Base-by-base conservation (phyloP, 2,329 filamentous ascomycete genomes). In the Daldinia eschscholtzii region DNA sequence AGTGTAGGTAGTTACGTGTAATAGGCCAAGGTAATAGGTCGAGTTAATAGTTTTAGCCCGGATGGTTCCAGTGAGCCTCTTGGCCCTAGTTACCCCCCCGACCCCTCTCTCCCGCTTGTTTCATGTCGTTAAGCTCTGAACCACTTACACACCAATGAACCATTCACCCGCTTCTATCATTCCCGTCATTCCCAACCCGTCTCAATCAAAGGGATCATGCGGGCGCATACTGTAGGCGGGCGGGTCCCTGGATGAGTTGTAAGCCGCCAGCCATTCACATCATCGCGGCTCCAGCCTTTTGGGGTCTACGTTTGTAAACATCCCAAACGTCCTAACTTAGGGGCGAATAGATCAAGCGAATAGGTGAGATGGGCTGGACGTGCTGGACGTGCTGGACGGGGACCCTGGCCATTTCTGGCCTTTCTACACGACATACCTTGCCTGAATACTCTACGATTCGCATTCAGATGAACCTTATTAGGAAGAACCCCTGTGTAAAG, bases 81-180 rank as follows among this genome's bases (percentile, higher is more conserved):
- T 35, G 6, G 71, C 72, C 72, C 66, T 20, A 65, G 44, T 60
- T 60, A 23, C 20, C 20, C 20, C 2, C 61, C 72, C 65, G 72
- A 74, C 65, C 71, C 64, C 71, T 72, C 69, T 10, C 20, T 67
- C 70, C 74, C 73, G 71, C 72, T 73, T 77, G 76, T 77, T 77
- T 77, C 76, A 77, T 73, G 65, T 76, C 68, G 71, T 46, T 68
- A 50, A 68, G 59, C 67, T 67, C 66, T 64, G 61, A 62, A 61
- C 72, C 74, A 71, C 71, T 74, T 71, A 67, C 65, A 67, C 65
- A 71, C 74, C 76, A 76, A 75, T 76, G 70, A 69, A 67, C 63
- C 56, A 67, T 61, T 64, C 66, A 71, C 72, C 71, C 62, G 72
- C 73, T 69, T 72, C 71, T 74, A 67, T 70, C 68, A 67, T 70